Evolutionary conservation across 202 grass and related monocot species (phyloP), one percentile per base, ranked within the genome.

Genomic region (Panicum hallii): DNA sequence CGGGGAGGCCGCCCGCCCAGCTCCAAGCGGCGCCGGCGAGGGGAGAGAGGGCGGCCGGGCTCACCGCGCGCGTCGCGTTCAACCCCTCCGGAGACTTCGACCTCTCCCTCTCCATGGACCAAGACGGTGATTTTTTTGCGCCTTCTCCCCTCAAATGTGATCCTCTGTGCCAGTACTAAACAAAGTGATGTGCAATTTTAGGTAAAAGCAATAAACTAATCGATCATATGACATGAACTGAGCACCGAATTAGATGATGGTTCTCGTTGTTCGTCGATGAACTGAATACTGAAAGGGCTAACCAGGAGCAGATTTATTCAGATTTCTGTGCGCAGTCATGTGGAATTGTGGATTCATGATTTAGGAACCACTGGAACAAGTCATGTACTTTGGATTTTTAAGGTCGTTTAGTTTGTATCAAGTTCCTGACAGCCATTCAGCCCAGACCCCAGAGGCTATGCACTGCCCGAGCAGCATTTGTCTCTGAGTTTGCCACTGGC

Each of bases 71-170:
- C 30, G 90, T 97, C 2, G 84, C 95, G 16, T 97, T 95, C 89
- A 94, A 97, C 50, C 92, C 95, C n/a, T 95, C 95, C 34, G 95
- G 95, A 11, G 93, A 91, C 75, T 95, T 80, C 79, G 92, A 97
- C 56, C 95, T 93, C 76, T 93, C 95, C 78, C 87, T 97, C 44
- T 72, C 81, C n/a, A 78, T 62, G 46, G 88, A 91, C 5, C 70
- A 91, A 52, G 88, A 91, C 17, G 88, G 90, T 85, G 81, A 63
- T 53, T 12, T 44, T 30, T n/a, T n/a, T n/a, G n/a, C n/a, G n/a
- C n/a, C n/a, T n/a, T n/a, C n/a, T n/a, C n/a, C n/a, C n/a, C n/a
- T n/a, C n/a, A n/a, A n/a, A 45, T 45, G 9, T 45, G 16, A 70
- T 57, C n/a, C 48, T 40, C 9, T 81, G 8, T 19, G 13, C 28